Conservation (phyloP, 768 basidiomycete genomes). For the Naganishia onofrii region DNA sequence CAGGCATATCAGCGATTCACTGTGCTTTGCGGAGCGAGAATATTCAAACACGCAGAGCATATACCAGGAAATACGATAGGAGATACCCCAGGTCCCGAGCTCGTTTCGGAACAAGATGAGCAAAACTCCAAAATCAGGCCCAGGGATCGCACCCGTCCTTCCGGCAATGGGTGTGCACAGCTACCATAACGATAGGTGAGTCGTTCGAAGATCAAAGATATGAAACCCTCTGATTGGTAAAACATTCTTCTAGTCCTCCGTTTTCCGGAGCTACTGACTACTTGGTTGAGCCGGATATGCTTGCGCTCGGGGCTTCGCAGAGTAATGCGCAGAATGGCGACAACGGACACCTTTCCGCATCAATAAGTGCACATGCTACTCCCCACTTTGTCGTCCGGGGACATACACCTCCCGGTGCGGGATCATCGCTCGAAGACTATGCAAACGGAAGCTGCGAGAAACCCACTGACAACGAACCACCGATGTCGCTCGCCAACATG, state of each 20-base stretch:
- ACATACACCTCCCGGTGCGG: not conserved
- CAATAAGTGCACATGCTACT: not conserved
- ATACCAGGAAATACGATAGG: not conserved
- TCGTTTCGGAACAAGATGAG: slow-evolving; percentile 7
- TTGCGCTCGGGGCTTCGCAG: slow-evolving; percentile 11
- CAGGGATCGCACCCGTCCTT: slow-evolving; percentile 46
- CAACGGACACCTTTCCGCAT: not conserved
- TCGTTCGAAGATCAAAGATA: not conserved
- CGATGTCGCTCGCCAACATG: not conserved
- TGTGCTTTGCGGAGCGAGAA: not conserved
- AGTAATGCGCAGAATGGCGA: not conserved
- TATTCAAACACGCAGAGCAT: not conserved
- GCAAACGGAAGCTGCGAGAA: not conserved
- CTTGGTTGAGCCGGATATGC: slow-evolving; percentile 23
- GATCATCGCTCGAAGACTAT: not conserved
- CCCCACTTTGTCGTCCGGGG: slow-evolving; percentile 12
- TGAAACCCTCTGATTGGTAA: not conserved
- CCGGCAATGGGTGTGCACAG: slow-evolving; percentile 48
- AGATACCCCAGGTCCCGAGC: not conserved
- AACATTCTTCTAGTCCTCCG: slow-evolving; percentile 17
- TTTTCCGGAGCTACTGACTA: slow-evolving; percentile 32
- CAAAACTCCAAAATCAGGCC: slow-evolving; percentile 16
- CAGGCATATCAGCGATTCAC: not conserved
- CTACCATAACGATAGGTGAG: slow-evolving; percentile 41
- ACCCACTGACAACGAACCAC: not conserved